phyloP scores from a whole-genome alignment of 306 rosid genomes.

The Castanea mollissima region DNA sequence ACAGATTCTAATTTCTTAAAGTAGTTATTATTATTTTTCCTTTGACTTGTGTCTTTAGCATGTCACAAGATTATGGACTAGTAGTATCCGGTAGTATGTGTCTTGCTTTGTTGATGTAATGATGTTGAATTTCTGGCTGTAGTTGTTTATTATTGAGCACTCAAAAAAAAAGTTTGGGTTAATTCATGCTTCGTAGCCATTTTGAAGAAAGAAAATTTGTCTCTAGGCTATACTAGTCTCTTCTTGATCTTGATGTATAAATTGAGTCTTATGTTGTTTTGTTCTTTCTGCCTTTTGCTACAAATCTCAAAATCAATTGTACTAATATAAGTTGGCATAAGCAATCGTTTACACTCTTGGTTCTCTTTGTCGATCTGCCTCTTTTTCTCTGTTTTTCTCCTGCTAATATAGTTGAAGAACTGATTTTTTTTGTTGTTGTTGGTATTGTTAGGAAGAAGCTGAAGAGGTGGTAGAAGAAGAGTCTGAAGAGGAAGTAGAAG shows the following conservation, averaged over 20 bases:
- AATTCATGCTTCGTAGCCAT: neutral
- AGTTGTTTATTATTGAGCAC: too few species aligned
- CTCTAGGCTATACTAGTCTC: neutral
- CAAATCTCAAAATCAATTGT: neutral
- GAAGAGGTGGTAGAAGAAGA: constrained; percentile 12
- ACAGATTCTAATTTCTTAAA: neutral
- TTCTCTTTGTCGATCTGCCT: neutral
- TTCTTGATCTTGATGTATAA: neutral
- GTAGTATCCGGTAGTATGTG: neutral
- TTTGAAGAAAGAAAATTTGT: neutral
- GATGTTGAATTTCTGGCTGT: neutral
- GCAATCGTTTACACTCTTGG: neutral
- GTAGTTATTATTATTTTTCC: neutral
- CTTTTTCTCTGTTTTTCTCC: neutral
- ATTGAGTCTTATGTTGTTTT: neutral
- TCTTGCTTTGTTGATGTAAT: neutral
- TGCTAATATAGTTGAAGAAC: neutral
- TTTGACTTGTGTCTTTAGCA: neutral
- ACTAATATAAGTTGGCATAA: neutral
- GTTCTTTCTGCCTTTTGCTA: neutral
- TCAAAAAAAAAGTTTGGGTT: neutral
- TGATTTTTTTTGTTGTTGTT: neutral
- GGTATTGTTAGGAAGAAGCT: constrained; percentile 44
- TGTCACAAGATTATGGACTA: neutral
- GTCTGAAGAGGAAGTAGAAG: constrained; percentile 36